A percentile compares a stretch with the other conserved stretches of the same genome.
phyloP scores from a whole-genome alignment of 2,329 filamentous ascomycete species.

The Oidium heveae region DNA sequence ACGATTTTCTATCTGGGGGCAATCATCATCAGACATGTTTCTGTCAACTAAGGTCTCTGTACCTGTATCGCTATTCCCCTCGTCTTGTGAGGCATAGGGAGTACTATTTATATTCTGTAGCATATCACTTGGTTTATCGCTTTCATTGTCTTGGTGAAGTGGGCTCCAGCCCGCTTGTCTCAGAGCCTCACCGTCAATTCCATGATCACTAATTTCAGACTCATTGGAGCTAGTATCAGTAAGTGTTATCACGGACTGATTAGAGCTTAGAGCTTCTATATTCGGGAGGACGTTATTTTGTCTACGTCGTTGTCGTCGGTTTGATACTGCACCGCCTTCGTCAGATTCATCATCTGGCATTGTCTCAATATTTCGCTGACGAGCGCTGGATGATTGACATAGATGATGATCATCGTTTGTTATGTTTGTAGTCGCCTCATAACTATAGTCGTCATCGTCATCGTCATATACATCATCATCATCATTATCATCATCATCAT shows the following conservation, averaged over 20 bases:
- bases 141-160: conserved; percentile 13
- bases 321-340: conserved; percentile 11
- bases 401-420: no score
- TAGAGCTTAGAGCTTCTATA: conserved; percentile 1
- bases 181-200: conserved; percentile 8
- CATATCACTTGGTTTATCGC: conserved; percentile 6
- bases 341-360: conserved; percentile 13
- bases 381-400: background rate
- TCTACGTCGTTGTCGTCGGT: conserved; percentile 6
- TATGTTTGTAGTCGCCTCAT: no score
- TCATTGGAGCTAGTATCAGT: conserved; percentile 7
- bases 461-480: background rate
- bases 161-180: conserved; percentile 13
- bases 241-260: conserved; percentile 5
- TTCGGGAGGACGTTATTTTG: conserved; percentile 1
- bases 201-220: conserved; percentile 11
- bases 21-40: background rate
- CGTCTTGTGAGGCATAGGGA: background rate
- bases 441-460: background rate
- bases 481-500: conserved; percentile 4
- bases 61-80: conserved; percentile 7
- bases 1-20: background rate
- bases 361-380: conserved; percentile 2
- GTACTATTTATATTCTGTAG: background rate
- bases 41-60: conserved; percentile 5